Conservation (phyloP, 2,329 filamentous ascomycete genomes). For the Metarhizium anisopliae region DNA sequence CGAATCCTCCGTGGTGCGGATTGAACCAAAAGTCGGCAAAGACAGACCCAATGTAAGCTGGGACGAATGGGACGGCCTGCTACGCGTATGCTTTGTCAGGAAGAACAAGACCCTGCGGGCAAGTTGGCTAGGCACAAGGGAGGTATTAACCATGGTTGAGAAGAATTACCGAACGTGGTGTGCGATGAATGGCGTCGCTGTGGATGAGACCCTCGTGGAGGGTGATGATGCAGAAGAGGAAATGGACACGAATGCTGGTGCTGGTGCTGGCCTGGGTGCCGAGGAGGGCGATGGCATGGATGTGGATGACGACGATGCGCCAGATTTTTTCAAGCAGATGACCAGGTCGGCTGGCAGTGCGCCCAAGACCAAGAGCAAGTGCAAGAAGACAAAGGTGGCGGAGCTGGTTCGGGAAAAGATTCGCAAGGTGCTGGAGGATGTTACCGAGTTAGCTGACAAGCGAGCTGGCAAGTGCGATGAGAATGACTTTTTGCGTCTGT, state of each 20-base stretch:
- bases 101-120: constrained; percentile 88
- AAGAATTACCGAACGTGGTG: constrained; percentile 86
- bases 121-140: constrained; percentile 70
- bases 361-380: constrained; percentile 56
- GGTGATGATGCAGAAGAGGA: constrained; percentile 32
- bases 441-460: constrained; percentile 72
- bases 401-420: constrained; percentile 84
- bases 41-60: constrained; percentile 79
- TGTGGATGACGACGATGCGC: constrained; percentile 62
- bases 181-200: constrained; percentile 69
- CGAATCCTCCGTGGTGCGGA: constrained; percentile 81
- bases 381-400: constrained; percentile 70
- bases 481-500: constrained; percentile 76
- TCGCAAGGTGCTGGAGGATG: constrained; percentile 70
- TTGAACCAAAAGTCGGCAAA: constrained; percentile 74
- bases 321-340: constrained; percentile 72
- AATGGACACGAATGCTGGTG: constrained; percentile 30
- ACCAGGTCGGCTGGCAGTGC: constrained; percentile 28
- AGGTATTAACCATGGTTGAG: constrained; percentile 75
- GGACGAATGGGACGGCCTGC: constrained; percentile 88
- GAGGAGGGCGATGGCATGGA: constrained; percentile 43
- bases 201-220: constrained; percentile 58
- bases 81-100: constrained; percentile 61
- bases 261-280: constrained; percentile 21
- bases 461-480: constrained; percentile 83